These are phyloP conservation scores for Ambrosia trifida DNA, from an alignment of 129 eudicot genomes.

Conservation along the genomic window DNA sequence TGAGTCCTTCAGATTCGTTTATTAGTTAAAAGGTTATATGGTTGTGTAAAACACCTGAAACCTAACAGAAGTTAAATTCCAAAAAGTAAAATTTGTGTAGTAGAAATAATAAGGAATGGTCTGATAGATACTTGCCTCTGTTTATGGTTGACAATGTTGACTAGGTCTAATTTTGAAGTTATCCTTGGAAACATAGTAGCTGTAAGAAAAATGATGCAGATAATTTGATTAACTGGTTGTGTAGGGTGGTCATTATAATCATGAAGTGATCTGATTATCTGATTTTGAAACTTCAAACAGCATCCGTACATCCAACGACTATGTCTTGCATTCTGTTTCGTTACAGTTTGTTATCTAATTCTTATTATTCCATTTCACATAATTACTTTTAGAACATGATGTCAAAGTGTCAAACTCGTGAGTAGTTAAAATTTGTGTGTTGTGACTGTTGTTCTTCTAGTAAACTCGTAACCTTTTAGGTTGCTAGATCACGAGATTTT, in stretches of 20 bases:
- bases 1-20: background rate
- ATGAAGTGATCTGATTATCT: background rate
- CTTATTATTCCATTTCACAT: background rate
- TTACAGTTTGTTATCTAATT: background rate
- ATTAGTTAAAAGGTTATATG: background rate
- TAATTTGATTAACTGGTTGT: background rate
- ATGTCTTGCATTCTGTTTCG: background rate
- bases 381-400: background rate
- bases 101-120: background rate
- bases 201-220: background rate
- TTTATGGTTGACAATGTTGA: conserved; percentile 12
- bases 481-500: background rate
- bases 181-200: background rate
- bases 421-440: background rate
- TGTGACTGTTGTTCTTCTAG: background rate
- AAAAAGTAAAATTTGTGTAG: conserved; percentile 1
- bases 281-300: background rate
- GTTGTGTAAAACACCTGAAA: background rate
- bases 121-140: conserved; percentile 11
- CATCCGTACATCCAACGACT: background rate
- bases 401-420: background rate
- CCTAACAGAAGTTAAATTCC: conserved; percentile 19
- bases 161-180: conserved; percentile 13
- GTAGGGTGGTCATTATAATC: background rate
- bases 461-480: background rate